Percentiles rank a stretch among this genome's conserved stretches.
These are phyloP conservation scores for Mortierella alpina DNA, from an alignment of 192 early-diverging fungal genomes.

Conservation along the genomic window DNA sequence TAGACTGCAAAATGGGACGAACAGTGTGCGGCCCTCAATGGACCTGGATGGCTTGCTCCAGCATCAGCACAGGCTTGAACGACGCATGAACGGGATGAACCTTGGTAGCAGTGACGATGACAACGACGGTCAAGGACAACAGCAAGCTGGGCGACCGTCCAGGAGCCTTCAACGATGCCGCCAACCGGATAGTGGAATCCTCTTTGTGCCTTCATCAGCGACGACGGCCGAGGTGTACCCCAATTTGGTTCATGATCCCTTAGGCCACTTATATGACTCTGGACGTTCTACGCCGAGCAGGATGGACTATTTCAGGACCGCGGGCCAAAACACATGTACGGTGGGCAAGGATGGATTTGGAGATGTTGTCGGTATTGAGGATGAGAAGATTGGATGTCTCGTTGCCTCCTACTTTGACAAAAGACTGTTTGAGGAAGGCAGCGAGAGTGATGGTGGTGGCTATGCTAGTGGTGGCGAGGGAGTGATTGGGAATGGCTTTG, in stretches of 20 bases:
- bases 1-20: neutral
- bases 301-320: neutral
- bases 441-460: neutral
- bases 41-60: too few relatives aligned
- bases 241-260: conserved; percentile 11
- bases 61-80: too few relatives aligned
- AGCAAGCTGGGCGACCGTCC: neutral
- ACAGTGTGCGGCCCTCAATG: too few relatives aligned
- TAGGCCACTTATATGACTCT: too few relatives aligned
- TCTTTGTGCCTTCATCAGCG: conserved; percentile 28
- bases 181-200: conserved; percentile 33
- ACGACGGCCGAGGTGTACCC: conserved; percentile 28
- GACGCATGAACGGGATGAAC: neutral
- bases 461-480: neutral
- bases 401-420: conserved; percentile 31
- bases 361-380: neutral
- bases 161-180: conserved; percentile 4
- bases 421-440: conserved; percentile 2
- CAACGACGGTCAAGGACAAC: neutral
- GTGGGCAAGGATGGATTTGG: conserved; percentile 1
- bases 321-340: conserved; percentile 2
- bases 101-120: conserved; percentile 15
- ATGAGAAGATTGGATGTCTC: conserved; percentile 8
- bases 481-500: conserved; percentile 20
- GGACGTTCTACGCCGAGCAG: too few relatives aligned